Evolutionary conservation across 2,329 filamentous ascomycete species (phyloP).

Genomic region (Dothideomycetes sp.): DNA sequence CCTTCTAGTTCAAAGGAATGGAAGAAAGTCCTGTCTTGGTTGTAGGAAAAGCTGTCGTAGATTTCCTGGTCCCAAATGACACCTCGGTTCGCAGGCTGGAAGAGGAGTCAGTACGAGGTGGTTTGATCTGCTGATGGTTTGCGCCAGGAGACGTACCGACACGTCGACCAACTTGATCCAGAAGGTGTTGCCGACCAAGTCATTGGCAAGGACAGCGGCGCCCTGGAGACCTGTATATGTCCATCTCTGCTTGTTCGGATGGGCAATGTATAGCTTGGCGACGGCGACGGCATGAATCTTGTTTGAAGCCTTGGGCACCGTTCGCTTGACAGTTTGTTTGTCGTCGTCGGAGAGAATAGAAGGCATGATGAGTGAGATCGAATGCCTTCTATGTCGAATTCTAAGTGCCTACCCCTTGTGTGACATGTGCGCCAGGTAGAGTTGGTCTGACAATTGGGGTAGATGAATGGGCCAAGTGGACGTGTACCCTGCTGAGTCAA

Average conservation of each 20-base stretch:
- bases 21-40: conserved; percentile 95
- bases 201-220: conserved; percentile 81
- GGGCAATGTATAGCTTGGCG: conserved; percentile 83
- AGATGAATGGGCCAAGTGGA: too few relatives aligned
- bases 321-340: conserved; percentile 91
- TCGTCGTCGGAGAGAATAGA: conserved; percentile 80
- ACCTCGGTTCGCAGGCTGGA: conserved; percentile 62
- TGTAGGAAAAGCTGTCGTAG: conserved; percentile 89
- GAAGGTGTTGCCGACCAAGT: conserved; percentile 87
- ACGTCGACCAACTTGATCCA: conserved; percentile 98
- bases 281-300: conserved; percentile 96
- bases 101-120: conserved; percentile 5
- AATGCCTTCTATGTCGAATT: too few relatives aligned
- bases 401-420: too few relatives aligned
- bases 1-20: conserved; percentile 94
- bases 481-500: too few relatives aligned
- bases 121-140: not conserved
- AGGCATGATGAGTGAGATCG: conserved; percentile 30
- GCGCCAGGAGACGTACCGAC: conserved; percentile 51
- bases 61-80: conserved; percentile 98
- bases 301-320: conserved; percentile 86
- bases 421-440: too few relatives aligned
- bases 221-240: conserved; percentile 89
- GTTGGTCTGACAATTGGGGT: too few relatives aligned
- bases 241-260: conserved; percentile 80